These are phyloP conservation scores for Chlorella sorokiniana DNA, from an alignment of 139 green algal genomes.

Conservation along the genomic window DNA sequence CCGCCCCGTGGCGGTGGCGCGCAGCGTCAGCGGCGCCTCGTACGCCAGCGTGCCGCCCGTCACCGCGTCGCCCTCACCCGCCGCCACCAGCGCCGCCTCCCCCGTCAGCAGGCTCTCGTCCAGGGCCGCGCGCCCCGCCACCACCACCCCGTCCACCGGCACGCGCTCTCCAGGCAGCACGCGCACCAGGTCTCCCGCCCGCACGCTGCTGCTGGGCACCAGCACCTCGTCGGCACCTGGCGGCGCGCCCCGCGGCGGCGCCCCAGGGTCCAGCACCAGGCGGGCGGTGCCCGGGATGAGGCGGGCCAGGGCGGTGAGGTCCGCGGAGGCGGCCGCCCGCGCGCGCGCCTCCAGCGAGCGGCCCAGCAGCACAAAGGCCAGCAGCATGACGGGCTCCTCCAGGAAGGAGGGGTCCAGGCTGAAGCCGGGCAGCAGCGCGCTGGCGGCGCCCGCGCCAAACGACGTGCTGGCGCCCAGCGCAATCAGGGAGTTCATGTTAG, in stretches of 20 bases:
- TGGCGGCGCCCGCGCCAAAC: slow-evolving; percentile 61
- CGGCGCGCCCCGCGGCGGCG: not conserved
- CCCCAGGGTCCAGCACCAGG: slow-evolving; percentile 71
- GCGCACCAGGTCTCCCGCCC: slow-evolving; percentile 60
- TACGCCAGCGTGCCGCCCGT: slow-evolving; percentile 84
- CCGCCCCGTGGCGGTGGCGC: slow-evolving; percentile 70
- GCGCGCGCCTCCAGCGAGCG: slow-evolving; percentile 80
- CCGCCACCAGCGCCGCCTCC: slow-evolving; percentile 67
- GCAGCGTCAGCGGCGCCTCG: slow-evolving; percentile 77
- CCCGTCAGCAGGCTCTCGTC: slow-evolving; percentile 93
- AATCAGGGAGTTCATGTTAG: slow-evolving; percentile 95
- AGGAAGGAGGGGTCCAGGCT: slow-evolving; percentile 77
- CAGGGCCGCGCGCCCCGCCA: slow-evolving; percentile 44
- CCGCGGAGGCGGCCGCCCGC: slow-evolving; percentile 50
- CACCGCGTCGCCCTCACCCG: slow-evolving; percentile 61
- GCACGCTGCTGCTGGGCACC: slow-evolving; percentile 58
- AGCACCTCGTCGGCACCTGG: slow-evolving; percentile 44
- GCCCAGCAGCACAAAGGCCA: slow-evolving; percentile 94
- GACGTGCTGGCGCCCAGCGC: slow-evolving; percentile 75
- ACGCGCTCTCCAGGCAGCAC: slow-evolving; percentile 91
- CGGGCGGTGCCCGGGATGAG: slow-evolving; percentile 74
- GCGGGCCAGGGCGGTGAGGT: slow-evolving; percentile 70
- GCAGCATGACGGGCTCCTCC: slow-evolving; percentile 96
- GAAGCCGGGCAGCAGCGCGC: slow-evolving; percentile 52
- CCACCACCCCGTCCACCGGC: slow-evolving; percentile 88